Conservation (phyloP, 1,284 basidiomycete species). For the Austroboletus novae-zelandiae region DNA sequence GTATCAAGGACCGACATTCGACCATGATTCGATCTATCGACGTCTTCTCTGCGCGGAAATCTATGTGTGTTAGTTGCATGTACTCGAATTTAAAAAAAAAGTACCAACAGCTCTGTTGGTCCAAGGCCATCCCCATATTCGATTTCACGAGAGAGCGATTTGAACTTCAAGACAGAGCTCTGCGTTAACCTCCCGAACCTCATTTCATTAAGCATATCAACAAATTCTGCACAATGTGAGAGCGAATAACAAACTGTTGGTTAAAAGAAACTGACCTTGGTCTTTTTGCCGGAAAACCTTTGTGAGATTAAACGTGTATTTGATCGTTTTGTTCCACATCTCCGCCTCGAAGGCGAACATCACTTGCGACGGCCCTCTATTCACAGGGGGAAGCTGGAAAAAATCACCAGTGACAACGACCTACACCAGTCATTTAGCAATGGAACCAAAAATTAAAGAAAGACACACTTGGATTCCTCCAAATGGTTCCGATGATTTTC, state of each 20-base stretch:
- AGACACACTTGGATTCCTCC: constrained; percentile 82
- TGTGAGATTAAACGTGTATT: constrained; percentile 56
- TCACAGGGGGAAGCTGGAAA: constrained; percentile 91
- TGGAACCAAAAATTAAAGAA: neutral
- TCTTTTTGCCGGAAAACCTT: constrained; percentile 69
- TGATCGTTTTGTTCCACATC: constrained; percentile 64
- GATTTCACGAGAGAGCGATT: constrained; percentile 54
- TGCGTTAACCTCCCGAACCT: constrained; percentile 71
- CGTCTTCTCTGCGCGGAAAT: constrained; percentile 85
- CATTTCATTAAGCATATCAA: constrained; percentile 92
- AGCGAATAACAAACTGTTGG: neutral
- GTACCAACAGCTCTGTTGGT: constrained; percentile 73
- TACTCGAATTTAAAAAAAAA: neutral
- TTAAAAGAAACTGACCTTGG: constrained; percentile 42
- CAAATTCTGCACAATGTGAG: constrained; percentile 56
- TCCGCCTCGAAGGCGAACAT: constrained; percentile 85
- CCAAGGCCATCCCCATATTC: constrained; percentile 70
- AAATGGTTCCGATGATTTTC: constrained; percentile 65
- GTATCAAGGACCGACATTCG: constrained; percentile 55
- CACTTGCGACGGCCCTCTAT: constrained; percentile 40
- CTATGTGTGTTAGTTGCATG: constrained; percentile 37
- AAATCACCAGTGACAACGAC: constrained; percentile 89
- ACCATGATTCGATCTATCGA: constrained; percentile 70
- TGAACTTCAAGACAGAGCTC: constrained; percentile 61
- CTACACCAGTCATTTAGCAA: constrained; percentile 34